Percentiles rank a stretch among this genome's conserved stretches.
Conservation (phyloP, 768 basidiomycete genomes). For the Gymnopilus dilepis region DNA sequence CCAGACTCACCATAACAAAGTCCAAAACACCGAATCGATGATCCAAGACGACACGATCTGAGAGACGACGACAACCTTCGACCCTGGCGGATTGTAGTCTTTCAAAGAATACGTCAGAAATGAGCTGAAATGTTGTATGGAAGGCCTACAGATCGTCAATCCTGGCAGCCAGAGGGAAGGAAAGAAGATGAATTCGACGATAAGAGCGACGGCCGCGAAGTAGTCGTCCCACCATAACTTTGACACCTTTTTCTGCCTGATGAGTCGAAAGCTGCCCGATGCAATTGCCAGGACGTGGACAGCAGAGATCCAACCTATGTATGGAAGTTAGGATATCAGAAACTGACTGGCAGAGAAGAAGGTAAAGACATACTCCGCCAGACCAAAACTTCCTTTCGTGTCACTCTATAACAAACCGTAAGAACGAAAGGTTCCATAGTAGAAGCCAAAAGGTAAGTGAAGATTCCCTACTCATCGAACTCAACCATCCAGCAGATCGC, state of each 20-base stretch:
- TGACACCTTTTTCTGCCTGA: background rate
- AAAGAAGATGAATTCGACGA: background rate
- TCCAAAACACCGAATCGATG: background rate
- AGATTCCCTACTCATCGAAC: no score
- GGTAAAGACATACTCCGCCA: background rate
- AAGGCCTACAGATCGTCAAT: background rate
- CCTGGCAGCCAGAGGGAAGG: conserved; percentile 3
- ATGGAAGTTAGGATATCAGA: background rate
- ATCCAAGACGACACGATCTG: conserved; percentile 1
- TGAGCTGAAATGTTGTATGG: background rate
- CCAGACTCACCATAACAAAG: background rate
- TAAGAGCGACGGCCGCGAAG: background rate
- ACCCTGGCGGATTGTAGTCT: background rate
- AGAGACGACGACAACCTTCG: background rate
- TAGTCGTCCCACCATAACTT: conserved; percentile 3
- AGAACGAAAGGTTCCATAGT: no score
- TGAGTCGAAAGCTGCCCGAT: background rate
- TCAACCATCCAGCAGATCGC: no score
- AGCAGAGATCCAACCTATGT: background rate
- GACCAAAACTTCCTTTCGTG: background rate
- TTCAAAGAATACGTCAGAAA: background rate
- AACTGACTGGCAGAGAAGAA: background rate
- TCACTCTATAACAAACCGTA: background rate
- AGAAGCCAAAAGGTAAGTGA: no score
- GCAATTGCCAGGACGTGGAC: background rate